Conservation (phyloP, 768 basidiomycete genomes). For the Lactarius hengduanensis region DNA sequence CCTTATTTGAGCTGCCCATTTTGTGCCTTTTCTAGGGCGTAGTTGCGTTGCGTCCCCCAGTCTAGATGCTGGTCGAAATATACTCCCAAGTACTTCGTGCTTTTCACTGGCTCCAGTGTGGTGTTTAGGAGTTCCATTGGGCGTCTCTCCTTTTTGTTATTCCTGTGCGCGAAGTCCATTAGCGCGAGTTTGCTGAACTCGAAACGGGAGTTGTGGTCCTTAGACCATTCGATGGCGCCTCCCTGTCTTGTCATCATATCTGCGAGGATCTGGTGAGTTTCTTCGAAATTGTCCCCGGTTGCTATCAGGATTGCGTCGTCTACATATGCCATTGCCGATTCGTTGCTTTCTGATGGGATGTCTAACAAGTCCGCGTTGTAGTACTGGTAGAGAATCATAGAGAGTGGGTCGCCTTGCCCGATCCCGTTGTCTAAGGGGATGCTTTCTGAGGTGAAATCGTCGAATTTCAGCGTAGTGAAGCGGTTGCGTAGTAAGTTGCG, state of each 20-base stretch:
- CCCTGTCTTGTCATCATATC: conserved; percentile 4
- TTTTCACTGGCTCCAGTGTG: accelerated
- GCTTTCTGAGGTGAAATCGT: neutral
- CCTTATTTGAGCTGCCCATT: too few relatives aligned
- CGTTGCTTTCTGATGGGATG: neutral
- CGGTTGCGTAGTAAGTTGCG: too few relatives aligned
- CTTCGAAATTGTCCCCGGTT: conserved; percentile 29
- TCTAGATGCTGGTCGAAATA: conserved; percentile 8
- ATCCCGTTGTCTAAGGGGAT: neutral
- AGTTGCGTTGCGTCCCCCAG: neutral
- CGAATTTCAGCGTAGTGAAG: neutral
- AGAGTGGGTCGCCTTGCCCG: conserved; percentile 9
- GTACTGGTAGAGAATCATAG: conserved; percentile 1
- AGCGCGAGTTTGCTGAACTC: conserved; percentile 11
- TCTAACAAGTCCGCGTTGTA: conserved; percentile 16
- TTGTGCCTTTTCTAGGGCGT: too few relatives aligned
- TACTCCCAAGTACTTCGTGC: conserved; percentile 1
- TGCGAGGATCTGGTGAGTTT: neutral
- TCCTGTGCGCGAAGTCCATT: neutral
- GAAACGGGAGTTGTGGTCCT: neutral
- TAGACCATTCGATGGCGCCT: conserved; percentile 4
- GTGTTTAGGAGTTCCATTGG: neutral
- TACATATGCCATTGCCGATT: neutral
- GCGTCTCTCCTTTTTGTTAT: neutral
- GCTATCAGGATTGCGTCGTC: conserved; percentile 30